phyloP scores from a whole-genome alignment of 2,329 filamentous ascomycete genomes.

The Gaeumannomyces tritici region DNA sequence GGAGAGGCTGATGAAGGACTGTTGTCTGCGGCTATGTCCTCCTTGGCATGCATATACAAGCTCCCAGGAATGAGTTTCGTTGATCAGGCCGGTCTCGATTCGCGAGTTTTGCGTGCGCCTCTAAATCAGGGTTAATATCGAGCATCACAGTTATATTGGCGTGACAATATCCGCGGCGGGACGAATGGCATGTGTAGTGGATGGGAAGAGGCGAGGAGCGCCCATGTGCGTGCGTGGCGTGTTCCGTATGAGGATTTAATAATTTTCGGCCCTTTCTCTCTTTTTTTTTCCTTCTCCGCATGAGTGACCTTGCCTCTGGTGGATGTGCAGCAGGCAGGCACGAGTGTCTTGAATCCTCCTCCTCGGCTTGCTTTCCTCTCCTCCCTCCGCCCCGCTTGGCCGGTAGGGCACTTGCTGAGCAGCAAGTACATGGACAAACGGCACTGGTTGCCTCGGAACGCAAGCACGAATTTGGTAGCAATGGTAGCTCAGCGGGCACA shows the following conservation, averaged over 20 bases:
- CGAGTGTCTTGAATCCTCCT: neutral
- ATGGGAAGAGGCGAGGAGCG: neutral
- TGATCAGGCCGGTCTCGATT: conserved; percentile 21
- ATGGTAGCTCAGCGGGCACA: neutral
- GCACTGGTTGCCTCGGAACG: neutral
- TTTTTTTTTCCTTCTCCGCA: neutral
- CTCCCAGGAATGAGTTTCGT: conserved; percentile 17
- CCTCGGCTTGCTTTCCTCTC: neutral
- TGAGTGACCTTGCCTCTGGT: neutral
- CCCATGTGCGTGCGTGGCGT: neutral
- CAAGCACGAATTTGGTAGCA: neutral
- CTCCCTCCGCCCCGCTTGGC: neutral
- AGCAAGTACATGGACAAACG: neutral
- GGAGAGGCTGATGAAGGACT: conserved; percentile 12
- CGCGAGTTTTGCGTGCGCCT: conserved; percentile 21
- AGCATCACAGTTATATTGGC: conserved; percentile 32
- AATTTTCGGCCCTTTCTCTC: neutral
- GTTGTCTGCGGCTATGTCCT: conserved; percentile 20
- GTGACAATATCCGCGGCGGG: conserved; percentile 28
- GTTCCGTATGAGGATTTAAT: neutral
- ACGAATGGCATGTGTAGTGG: conserved; percentile 14
- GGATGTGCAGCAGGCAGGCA: neutral
- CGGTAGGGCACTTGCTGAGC: neutral
- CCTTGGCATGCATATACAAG: conserved; percentile 29
- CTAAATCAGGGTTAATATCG: conserved; percentile 27